Percentiles rank a stretch among this genome's conserved stretches.
Conservation (phyloP, 805 yeast species). For the Candida coleopterorum region DNA sequence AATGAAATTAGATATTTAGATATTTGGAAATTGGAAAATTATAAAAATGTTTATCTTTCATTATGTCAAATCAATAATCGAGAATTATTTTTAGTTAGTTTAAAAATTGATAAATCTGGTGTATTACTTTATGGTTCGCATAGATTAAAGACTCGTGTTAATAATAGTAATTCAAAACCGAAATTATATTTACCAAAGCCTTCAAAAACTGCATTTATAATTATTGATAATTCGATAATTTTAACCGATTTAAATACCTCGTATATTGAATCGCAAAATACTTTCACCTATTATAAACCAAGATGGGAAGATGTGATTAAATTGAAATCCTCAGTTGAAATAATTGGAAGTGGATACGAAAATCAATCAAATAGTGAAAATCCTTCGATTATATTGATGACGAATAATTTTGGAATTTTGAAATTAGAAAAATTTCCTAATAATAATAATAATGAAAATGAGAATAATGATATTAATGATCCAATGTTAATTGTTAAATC, state of each 20-base stretch:
- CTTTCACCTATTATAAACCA: slow-evolving; percentile 29
- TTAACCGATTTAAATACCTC: slow-evolving; percentile 54
- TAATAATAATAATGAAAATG: slow-evolving; percentile 10
- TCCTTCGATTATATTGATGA: slow-evolving; percentile 44
- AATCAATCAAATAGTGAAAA: slow-evolving; percentile 24
- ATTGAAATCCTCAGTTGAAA: slow-evolving; percentile 46
- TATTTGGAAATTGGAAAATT: slow-evolving; percentile 40
- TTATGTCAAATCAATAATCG: slow-evolving; percentile 19
- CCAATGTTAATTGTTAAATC: slow-evolving; percentile 49
- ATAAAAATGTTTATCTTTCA: slow-evolving; percentile 38
- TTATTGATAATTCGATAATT: slow-evolving; percentile 56
- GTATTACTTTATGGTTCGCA: slow-evolving; percentile 60
- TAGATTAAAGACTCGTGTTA: slow-evolving; percentile 38
- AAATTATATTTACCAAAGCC: slow-evolving; percentile 54
- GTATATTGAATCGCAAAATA: slow-evolving; percentile 16
- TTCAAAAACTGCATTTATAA: slow-evolving; percentile 54
- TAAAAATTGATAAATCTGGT: slow-evolving; percentile 47
- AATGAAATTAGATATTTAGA: slow-evolving; percentile 56
- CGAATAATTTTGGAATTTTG: slow-evolving; percentile 58
- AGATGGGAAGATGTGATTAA: slow-evolving; percentile 81
- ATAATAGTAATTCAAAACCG: slow-evolving; percentile 30
- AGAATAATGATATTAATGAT: slow-evolving; percentile 11
- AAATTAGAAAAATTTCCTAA: slow-evolving; percentile 47
- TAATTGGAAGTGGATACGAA: slow-evolving; percentile 61
- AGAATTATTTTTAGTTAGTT: slow-evolving; percentile 47